phyloP scores from a whole-genome alignment of 1,139 yeast genomes.

The Debaryomyces sp. region DNA sequence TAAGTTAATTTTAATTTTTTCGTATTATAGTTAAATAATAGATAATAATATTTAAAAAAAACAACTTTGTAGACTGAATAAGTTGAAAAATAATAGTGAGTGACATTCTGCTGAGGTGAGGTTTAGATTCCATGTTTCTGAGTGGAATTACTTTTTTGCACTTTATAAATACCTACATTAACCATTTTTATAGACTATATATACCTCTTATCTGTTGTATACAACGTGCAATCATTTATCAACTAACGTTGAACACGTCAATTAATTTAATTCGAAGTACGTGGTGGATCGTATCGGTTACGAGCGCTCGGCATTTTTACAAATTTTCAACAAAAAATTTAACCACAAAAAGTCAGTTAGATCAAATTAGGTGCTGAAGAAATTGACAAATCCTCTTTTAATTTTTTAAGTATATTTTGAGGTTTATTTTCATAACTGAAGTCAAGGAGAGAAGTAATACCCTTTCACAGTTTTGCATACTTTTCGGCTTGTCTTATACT shows the following conservation, averaged over 20 bases:
- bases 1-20: constrained; percentile 19
- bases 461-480: not conserved
- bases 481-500: constrained; percentile 4
- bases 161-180: not conserved
- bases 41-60: constrained; percentile 28
- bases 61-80: not conserved
- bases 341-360: constrained; percentile 7
- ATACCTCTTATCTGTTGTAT: not conserved
- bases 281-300: not conserved
- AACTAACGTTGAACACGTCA: not conserved
- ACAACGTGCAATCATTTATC: not conserved
- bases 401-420: not conserved
- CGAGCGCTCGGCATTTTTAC: constrained; percentile 2
- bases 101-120: not conserved
- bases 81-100: not conserved
- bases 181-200: no score
- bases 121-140: not conserved
- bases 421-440: not conserved
- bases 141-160: not conserved
- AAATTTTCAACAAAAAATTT: constrained; percentile 9
- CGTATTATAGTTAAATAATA: constrained; percentile 32
- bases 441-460: constrained; percentile 2
- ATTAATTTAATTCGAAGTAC: not conserved
- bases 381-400: not conserved
- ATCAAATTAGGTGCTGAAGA: constrained; percentile 4